Evolutionary conservation across 164 flowering plant genomes (phyloP), one percentile per base, ranked within the genome.

Genomic region (Liquidambar formosana): DNA sequence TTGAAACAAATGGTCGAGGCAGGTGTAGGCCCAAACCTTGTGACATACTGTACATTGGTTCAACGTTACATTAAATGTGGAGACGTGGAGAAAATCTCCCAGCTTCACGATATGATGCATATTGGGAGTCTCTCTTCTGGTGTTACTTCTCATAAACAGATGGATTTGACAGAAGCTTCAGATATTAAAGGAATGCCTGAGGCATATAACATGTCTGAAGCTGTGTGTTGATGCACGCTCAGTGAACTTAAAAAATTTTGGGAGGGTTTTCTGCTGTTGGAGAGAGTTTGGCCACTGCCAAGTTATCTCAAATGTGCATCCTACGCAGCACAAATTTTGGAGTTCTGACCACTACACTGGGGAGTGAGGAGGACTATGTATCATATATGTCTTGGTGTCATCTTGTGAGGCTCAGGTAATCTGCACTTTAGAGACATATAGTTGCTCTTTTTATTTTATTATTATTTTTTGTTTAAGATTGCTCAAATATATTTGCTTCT

Each of bases 1-100:
- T 75, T 86, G 69, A 75, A 82, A 77, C 72, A 80, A 66, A 82
- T 82, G 85, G 52, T 71, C 54, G 67, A 78, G 43, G 72, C 33
- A 13, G 82, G 78, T 25, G 43, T 71, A 15, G 67, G 74, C 23
- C 72, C 80, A 10, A 70, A 70, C 25, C 56, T 68, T 57, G 59
- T 64, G 64, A 74, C 58, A 43, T 78, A 68, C 66, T 67, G 73
- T 60, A 66, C 63, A 63, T 48, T 66, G 22, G 65, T 80, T 61
- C 80, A 76, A 65, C 74, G 74, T 65, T 68, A 69, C 63, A 61
- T 69, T 49, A 78, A 60, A 58, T 56, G 64, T 21, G 58, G 74
- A 57, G 75, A 75, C 26, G 21, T n/a, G 10, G 48, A 60, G 58
- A 73, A 77, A 57, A 65, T 75, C 18, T 66, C 76, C 33, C 63